These are phyloP conservation scores for Aureobasidium namibiae DNA, from an alignment of 2,329 filamentous ascomycete genomes.

Conservation along the genomic window DNA sequence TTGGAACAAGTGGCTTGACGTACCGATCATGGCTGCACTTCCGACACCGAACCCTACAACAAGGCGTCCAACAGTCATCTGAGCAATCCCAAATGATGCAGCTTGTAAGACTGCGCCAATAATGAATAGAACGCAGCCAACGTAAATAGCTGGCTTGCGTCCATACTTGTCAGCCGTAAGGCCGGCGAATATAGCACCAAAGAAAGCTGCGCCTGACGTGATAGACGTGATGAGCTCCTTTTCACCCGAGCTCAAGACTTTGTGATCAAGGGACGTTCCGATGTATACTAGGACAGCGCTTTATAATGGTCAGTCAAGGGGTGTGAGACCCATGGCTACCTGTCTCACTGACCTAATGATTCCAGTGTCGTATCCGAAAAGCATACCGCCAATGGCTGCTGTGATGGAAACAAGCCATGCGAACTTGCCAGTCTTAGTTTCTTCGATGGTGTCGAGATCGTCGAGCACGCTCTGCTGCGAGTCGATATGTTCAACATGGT, in stretches of 20 bases:
- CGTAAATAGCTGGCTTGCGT: slow-evolving; percentile 34
- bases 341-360: background rate
- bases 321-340: background rate
- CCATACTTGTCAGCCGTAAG: slow-evolving; percentile 33
- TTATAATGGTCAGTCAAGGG: slow-evolving; percentile 19
- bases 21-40: slow-evolving; percentile 23
- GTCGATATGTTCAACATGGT: slow-evolving; percentile 4
- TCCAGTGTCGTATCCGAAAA: slow-evolving; percentile 40
- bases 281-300: slow-evolving; percentile 31
- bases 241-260: slow-evolving; percentile 25
- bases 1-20: background rate
- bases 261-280: slow-evolving; percentile 25
- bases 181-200: slow-evolving; percentile 31
- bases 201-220: slow-evolving; percentile 30
- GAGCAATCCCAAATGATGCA: slow-evolving; percentile 26
- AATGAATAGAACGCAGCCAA: slow-evolving; percentile 34
- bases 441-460: background rate
- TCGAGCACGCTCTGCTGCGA: background rate
- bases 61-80: slow-evolving; percentile 39
- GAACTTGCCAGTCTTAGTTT: slow-evolving; percentile 13
- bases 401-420: slow-evolving; percentile 23
- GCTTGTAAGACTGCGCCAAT: slow-evolving; percentile 29
- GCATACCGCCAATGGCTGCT: slow-evolving; percentile 27
- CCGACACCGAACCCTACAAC: slow-evolving; percentile 44
- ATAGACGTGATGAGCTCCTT: slow-evolving; percentile 33